Conservation (phyloP, 441 rosid species). For the Isatis lusitanica region DNA sequence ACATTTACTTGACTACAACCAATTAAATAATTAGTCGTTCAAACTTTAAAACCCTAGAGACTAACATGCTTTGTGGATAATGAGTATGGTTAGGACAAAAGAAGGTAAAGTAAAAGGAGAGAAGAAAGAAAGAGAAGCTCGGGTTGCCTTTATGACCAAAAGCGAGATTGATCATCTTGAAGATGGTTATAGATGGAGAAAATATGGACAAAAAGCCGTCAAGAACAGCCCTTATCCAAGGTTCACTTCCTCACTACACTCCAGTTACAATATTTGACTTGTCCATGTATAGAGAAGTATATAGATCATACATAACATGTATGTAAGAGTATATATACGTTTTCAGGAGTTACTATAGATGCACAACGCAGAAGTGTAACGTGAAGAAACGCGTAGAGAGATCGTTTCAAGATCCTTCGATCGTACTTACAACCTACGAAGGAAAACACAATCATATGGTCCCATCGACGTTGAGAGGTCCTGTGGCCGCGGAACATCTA, state of each 20-base stretch:
- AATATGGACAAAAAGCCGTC: slow-evolving; percentile 77
- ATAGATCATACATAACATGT: neutral
- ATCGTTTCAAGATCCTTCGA: slow-evolving; percentile 61
- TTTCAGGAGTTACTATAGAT: slow-evolving; percentile 68
- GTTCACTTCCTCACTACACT: slow-evolving; percentile 31
- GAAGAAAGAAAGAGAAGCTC: slow-evolving; percentile 52
- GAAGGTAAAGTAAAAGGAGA: slow-evolving; percentile 50
- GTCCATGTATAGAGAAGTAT: neutral
- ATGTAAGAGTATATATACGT: neutral
- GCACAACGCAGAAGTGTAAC: slow-evolving; percentile 71
- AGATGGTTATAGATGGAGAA: slow-evolving; percentile 80
- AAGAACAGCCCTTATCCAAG: slow-evolving; percentile 73
- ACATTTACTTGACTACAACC: neutral
- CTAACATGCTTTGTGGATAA: slow-evolving; percentile 13
- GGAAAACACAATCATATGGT: slow-evolving; percentile 71
- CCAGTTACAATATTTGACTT: neutral
- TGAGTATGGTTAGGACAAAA: slow-evolving; percentile 40
- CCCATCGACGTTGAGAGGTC: slow-evolving; percentile 60
- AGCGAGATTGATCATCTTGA: slow-evolving; percentile 73
- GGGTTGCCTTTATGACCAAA: slow-evolving; percentile 73
- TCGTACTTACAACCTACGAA: slow-evolving; percentile 64
- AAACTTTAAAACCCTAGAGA: neutral
- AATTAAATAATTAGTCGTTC: neutral
- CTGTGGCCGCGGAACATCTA: slow-evolving; percentile 32
- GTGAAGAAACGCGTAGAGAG: slow-evolving; percentile 76